phyloP scores from a whole-genome alignment of 768 basidiomycete genomes.

The Termitomyces sp. region DNA sequence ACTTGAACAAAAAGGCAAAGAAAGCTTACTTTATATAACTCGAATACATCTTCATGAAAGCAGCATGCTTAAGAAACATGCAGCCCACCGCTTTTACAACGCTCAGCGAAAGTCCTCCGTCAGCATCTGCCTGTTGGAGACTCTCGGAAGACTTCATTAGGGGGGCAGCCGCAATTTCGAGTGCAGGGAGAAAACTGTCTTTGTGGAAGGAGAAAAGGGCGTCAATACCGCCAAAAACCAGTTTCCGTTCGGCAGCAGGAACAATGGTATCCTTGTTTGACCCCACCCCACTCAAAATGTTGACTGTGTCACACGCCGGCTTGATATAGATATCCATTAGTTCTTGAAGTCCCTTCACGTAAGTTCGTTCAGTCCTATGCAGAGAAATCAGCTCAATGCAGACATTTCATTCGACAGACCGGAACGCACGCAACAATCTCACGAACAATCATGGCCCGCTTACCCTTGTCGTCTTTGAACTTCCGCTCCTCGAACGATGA shows the following conservation, averaged over 20 bases:
- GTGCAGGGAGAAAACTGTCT: constrained; percentile 86
- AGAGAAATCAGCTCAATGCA: not conserved
- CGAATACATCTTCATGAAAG: constrained; percentile 99
- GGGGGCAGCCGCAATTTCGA: constrained; percentile 73
- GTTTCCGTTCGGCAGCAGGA: constrained; percentile 78
- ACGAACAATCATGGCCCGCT: constrained; percentile 76
- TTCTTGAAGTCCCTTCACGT: constrained; percentile 91
- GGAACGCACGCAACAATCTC: constrained; percentile 85
- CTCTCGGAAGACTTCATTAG: constrained; percentile 47
- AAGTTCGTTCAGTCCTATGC: constrained; percentile 88
- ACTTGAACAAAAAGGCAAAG: not conserved
- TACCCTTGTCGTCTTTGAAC: constrained; percentile 86
- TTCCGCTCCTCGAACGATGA: constrained; percentile 64
- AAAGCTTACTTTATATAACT: constrained; percentile 88
- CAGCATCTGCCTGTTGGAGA: constrained; percentile 50
- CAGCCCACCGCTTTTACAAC: constrained; percentile 81
- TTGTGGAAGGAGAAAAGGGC: constrained; percentile 89
- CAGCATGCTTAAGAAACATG: constrained; percentile 90
- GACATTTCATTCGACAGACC: not conserved
- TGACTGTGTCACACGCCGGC: constrained; percentile 69
- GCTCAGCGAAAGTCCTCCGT: constrained; percentile 66
- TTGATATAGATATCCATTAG: constrained; percentile 94
- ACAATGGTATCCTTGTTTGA: constrained; percentile 81
- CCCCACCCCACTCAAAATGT: constrained; percentile 62
- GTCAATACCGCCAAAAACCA: constrained; percentile 91